phyloP scores from a whole-genome alignment of 352 stramenopile genomes.

The Phytopythium litorale region DNA sequence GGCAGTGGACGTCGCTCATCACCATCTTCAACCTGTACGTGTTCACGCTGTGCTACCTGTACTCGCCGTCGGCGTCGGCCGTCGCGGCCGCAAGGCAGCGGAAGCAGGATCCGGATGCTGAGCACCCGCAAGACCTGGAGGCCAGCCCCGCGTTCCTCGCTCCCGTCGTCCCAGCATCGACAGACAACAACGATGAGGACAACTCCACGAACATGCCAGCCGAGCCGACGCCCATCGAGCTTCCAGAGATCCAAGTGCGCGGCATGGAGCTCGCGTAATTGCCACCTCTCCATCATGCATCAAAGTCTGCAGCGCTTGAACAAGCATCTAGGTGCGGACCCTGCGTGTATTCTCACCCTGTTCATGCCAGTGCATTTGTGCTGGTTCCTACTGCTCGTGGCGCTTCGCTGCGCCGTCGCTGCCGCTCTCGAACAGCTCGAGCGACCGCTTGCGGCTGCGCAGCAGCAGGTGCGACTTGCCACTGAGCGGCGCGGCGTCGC shows the following conservation, averaged over 20 bases:
- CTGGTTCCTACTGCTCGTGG: conserved; percentile 11
- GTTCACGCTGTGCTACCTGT: conserved; percentile 50
- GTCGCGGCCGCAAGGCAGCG: conserved; percentile 25
- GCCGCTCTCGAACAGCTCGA: conserved; percentile 27
- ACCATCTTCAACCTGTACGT: conserved; percentile 66
- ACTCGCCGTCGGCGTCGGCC: conserved; percentile 39
- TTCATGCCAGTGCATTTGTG: neutral
- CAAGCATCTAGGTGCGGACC: neutral
- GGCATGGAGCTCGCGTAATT: conserved; percentile 6
- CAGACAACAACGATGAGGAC: neutral
- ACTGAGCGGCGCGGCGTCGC: conserved; percentile 61
- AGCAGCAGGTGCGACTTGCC: conserved; percentile 28
- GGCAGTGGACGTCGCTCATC: conserved; percentile 43
- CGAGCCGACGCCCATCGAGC: conserved; percentile 3
- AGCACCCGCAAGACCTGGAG: conserved; percentile 8
- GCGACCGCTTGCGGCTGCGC: conserved; percentile 52
- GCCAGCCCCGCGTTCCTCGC: conserved; percentile 1
- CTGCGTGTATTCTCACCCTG: neutral
- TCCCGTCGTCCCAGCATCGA: neutral
- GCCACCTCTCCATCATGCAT: neutral
- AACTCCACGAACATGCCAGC: neutral
- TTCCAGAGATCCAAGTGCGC: conserved; percentile 1
- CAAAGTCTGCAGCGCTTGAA: neutral
- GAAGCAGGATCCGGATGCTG: conserved; percentile 7
- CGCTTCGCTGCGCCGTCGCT: conserved; percentile 35